Conservation (phyloP, 73 alveolate species). For the Paramecium pentaurelia region DNA sequence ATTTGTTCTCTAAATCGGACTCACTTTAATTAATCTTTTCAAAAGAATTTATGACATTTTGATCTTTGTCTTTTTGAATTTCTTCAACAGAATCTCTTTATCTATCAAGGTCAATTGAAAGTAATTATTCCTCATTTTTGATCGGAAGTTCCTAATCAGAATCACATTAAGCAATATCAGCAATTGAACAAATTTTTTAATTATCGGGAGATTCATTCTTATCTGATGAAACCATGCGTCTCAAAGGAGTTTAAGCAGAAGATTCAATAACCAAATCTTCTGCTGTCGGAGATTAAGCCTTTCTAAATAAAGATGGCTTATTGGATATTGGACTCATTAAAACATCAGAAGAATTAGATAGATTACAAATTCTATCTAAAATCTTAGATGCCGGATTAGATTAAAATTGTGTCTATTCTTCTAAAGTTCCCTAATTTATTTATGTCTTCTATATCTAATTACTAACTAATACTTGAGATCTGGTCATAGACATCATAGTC, state of each 20-base stretch:
- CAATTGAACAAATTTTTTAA: neutral
- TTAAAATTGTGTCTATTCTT: neutral
- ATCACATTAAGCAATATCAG: neutral
- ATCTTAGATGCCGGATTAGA: neutral
- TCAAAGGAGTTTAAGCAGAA: neutral
- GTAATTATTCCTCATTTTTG: neutral
- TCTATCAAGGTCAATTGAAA: neutral
- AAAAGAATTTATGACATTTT: neutral
- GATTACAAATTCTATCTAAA: neutral
- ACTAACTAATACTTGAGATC: neutral
- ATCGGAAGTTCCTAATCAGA: neutral
- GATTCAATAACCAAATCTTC: neutral
- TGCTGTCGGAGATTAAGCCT: neutral
- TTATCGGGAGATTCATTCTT: neutral
- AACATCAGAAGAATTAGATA: neutral
- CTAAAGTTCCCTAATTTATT: neutral
- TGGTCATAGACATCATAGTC: neutral
- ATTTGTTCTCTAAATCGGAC: neutral
- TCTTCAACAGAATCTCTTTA: constrained; percentile 8
- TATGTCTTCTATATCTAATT: neutral
- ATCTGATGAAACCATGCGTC: neutral
- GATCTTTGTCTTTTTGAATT: neutral
- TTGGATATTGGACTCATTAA: neutral
- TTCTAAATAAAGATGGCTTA: neutral
- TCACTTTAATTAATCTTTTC: neutral